Conservation (phyloP, 108 stramenopile genomes). For the Epipyxis sp. region DNA sequence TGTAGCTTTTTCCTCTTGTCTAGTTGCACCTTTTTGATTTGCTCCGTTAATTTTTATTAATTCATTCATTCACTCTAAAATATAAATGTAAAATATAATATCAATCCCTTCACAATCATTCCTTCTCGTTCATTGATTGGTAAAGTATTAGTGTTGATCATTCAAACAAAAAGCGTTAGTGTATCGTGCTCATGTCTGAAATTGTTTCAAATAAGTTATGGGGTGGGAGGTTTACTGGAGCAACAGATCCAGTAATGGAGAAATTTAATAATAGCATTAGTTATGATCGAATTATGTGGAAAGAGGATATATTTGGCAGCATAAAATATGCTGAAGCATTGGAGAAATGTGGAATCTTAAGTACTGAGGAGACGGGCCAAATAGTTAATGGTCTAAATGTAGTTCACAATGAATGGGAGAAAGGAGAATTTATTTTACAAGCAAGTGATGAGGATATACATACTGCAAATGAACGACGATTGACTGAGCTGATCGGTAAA, state of each 20-base stretch:
- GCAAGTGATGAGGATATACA: slow-evolving; percentile 98
- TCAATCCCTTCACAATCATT: no score
- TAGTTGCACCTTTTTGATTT: no score
- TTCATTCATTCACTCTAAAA: no score
- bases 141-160: no score
- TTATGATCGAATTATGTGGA: slow-evolving; percentile 74
- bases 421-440: slow-evolving; percentile 75
- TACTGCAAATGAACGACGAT: slow-evolving; percentile 97
- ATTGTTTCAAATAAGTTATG: slow-evolving; percentile 40
- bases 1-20: no score
- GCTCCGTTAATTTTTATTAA: no score
- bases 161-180: no score
- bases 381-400: slow-evolving; percentile 73
- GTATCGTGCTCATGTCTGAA: no score
- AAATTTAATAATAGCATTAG: slow-evolving; percentile 92
- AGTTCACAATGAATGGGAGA: slow-evolving; percentile 82
- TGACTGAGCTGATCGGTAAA: slow-evolving; percentile 89
- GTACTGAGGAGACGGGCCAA: slow-evolving; percentile 66
- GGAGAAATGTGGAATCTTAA: slow-evolving; percentile 73
- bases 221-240: slow-evolving; percentile 95
- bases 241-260: slow-evolving; percentile 98
- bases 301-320: slow-evolving; percentile 87
- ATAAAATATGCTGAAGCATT: slow-evolving; percentile 91
- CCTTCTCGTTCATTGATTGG: no score
- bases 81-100: no score